These are phyloP conservation scores for Fusarium newnesense DNA, from an alignment of 2,329 filamentous ascomycete genomes.

Conservation along the genomic window DNA sequence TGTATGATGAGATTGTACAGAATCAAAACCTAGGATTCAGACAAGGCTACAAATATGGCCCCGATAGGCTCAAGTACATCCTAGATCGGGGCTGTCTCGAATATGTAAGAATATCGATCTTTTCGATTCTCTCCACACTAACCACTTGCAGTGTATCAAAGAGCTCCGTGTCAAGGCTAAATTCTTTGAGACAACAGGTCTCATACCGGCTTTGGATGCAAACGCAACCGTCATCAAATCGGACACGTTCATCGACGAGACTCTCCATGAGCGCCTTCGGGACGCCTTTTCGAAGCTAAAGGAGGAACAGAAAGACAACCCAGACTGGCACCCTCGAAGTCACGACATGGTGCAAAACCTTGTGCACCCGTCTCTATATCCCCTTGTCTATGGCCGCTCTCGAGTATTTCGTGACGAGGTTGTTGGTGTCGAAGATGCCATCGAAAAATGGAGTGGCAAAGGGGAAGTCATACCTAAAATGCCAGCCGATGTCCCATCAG, in stretches of 20 bases:
- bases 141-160: constrained; percentile 26
- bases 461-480: constrained; percentile 30
- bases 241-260: constrained; percentile 20
- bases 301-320: constrained; percentile 27
- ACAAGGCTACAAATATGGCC: not conserved
- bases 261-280: constrained; percentile 17
- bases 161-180: constrained; percentile 61
- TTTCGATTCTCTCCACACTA: not conserved
- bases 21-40: not conserved
- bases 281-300: constrained; percentile 30
- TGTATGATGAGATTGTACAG: constrained; percentile 15
- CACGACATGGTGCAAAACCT: constrained; percentile 17
- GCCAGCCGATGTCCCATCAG: constrained; percentile 35
- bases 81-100: constrained; percentile 26
- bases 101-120: constrained; percentile 13
- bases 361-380: constrained; percentile 33
- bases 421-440: constrained; percentile 38
- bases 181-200: constrained; percentile 50
- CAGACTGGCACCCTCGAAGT: constrained; percentile 28
- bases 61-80: constrained; percentile 10
- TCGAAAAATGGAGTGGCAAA: constrained; percentile 36
- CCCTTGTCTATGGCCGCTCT: constrained; percentile 38
- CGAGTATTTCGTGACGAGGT: constrained; percentile 50
- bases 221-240: constrained; percentile 37
- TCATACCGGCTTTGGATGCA: constrained; percentile 48